Conservation (phyloP, 2,329 filamentous ascomycete species). For the Epicoccum sorghinum region DNA sequence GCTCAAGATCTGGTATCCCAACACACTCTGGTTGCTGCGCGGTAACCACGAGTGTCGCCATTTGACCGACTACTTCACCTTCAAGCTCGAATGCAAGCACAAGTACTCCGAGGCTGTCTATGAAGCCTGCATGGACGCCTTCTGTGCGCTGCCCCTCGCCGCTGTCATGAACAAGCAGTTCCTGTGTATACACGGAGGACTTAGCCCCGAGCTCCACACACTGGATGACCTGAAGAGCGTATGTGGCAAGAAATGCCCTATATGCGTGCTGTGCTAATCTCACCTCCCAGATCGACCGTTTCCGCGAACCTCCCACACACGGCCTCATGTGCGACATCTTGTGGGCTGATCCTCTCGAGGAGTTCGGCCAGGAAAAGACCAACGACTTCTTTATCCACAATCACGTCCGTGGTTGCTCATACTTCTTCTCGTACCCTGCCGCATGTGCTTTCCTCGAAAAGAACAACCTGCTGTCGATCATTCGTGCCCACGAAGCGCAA, state of each 20-base stretch:
- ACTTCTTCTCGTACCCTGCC: conserved; percentile 98
- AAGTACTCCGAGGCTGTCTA: conserved; percentile 98
- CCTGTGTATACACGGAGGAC: conserved; percentile 93
- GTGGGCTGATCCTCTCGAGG: conserved; percentile 96
- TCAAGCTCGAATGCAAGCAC: conserved; percentile 99
- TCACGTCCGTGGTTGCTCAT: conserved; percentile 96
- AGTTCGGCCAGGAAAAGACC: conserved; percentile 98
- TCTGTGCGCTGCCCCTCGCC: conserved; percentile 90
- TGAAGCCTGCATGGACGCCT: conserved; percentile 97
- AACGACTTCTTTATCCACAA: conserved; percentile 98
- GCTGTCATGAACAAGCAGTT: conserved; percentile 99
- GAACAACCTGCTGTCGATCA: conserved; percentile 96
- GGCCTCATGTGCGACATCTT: conserved; percentile 99
- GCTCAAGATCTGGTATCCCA: conserved; percentile 98
- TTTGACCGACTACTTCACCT: conserved; percentile 99
- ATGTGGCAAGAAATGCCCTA: conserved; percentile 42
- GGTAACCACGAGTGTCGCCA: conserved; percentile 99
- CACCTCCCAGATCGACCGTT: conserved; percentile 80
- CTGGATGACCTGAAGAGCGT: conserved; percentile 91
- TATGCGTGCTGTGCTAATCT: conserved; percentile 25
- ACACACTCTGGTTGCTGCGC: conserved; percentile 93
- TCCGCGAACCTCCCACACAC: conserved; percentile 95
- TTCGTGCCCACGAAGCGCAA: conserved; percentile 96
- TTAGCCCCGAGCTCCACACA: conserved; percentile 95
- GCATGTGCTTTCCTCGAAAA: conserved; percentile 98